Percentiles rank a stretch among this genome's conserved stretches.
Conservation (phyloP, 2,329 filamentous ascomycete genomes). For the Plectosphaerella sp. region DNA sequence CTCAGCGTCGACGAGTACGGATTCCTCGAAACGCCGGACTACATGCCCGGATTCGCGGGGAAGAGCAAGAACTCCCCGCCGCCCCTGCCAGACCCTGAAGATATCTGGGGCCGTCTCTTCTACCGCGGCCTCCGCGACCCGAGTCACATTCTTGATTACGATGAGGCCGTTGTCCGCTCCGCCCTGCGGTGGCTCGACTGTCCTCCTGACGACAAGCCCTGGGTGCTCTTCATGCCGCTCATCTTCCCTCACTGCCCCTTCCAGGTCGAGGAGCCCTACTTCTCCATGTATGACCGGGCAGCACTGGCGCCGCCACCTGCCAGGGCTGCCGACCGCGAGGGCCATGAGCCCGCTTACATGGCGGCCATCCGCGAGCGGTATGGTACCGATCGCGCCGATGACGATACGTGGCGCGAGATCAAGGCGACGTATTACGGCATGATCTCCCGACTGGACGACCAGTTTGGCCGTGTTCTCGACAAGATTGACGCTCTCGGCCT, state of each 20-base stretch:
- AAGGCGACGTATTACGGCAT: conserved; percentile 41
- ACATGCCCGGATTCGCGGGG: conserved; percentile 23
- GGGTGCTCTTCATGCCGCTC: conserved; percentile 37
- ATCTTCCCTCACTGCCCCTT: conserved; percentile 43
- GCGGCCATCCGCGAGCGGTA: conserved; percentile 28
- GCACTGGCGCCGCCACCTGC: conserved; percentile 14
- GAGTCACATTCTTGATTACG: conserved; percentile 34
- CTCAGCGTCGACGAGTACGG: conserved; percentile 39
- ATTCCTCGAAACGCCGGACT: conserved; percentile 33
- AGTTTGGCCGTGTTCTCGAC: conserved; percentile 34
- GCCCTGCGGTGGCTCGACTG: conserved; percentile 38
- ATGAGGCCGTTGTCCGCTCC: conserved; percentile 34
- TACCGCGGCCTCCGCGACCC: conserved; percentile 35
- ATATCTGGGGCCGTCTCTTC: conserved; percentile 33
- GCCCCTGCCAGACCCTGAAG: conserved; percentile 8
- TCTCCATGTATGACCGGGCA: conserved; percentile 37
- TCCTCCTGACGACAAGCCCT: conserved; percentile 34
- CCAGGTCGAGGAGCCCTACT: conserved; percentile 41
- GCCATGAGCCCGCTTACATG: conserved; percentile 37
- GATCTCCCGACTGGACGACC: conserved; percentile 37
- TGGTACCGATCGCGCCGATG: conserved; percentile 30
- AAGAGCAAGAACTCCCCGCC: background rate
- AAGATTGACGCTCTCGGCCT: conserved; percentile 24
- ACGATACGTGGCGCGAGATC: conserved; percentile 35
- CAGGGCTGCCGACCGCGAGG: conserved; percentile 21